These are phyloP conservation scores for Xylariaceae sp. DNA, from an alignment of 2,329 filamentous ascomycete genomes.

Conservation along the genomic window DNA sequence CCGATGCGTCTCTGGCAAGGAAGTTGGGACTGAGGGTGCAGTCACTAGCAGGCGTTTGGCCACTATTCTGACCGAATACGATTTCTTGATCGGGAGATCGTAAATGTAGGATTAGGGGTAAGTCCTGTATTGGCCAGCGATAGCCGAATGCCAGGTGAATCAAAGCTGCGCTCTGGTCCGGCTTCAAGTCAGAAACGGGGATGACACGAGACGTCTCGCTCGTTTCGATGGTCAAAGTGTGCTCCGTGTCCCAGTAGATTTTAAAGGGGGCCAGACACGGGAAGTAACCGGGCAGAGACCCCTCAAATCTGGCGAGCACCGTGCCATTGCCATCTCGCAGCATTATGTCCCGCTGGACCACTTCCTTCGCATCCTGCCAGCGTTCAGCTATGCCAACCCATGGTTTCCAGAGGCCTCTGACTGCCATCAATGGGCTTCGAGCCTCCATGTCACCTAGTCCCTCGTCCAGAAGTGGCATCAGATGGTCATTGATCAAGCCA, in stretches of 20 bases:
- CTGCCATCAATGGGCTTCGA: constrained; percentile 33
- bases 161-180: constrained; percentile 43
- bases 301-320: constrained; percentile 36
- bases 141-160: constrained; percentile 45
- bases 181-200: constrained; percentile 3
- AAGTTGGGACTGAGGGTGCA: constrained; percentile 27
- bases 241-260: constrained; percentile 37
- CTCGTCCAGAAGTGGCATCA: constrained; percentile 59
- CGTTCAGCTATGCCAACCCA: constrained; percentile 41
- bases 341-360: constrained; percentile 31
- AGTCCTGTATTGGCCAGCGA: constrained; percentile 38
- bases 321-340: constrained; percentile 33
- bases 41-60: constrained; percentile 14
- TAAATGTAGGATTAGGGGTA: constrained; percentile 42
- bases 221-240: constrained; percentile 36
- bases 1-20: constrained; percentile 38
- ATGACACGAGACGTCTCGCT: constrained; percentile 15
- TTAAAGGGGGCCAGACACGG: constrained; percentile 34
- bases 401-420: constrained; percentile 40
- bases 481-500: constrained; percentile 69
- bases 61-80: constrained; percentile 21
- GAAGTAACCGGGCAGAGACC: constrained; percentile 42
- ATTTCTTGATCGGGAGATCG: constrained; percentile 23
- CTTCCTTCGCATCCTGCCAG: constrained; percentile 37
- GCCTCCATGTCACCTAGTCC: constrained; percentile 35